These are phyloP conservation scores for Cryptosporidium ubiquitum DNA, from an alignment of 169 alveolate genomes.

Conservation along the genomic window DNA sequence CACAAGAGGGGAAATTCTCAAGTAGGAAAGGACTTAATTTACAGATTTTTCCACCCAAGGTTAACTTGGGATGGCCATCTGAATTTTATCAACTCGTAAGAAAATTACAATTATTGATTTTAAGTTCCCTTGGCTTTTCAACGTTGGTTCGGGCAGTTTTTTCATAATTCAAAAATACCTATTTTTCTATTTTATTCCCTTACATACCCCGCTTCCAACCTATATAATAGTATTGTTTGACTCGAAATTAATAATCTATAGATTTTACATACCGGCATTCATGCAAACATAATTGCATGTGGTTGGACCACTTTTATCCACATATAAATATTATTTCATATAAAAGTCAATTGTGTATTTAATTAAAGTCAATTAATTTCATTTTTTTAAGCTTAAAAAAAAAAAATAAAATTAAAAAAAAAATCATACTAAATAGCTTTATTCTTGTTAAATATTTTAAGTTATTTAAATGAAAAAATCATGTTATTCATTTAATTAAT, in stretches of 20 bases:
- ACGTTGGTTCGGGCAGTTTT: background rate
- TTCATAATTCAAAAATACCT: background rate
- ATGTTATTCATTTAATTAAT: too few species aligned
- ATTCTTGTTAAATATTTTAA: too few species aligned
- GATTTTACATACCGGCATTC: conserved; percentile 3
- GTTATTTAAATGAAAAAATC: too few species aligned
- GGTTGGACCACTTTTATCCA: background rate
- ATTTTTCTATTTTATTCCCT: background rate
- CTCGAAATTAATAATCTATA: background rate
- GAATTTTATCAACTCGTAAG: background rate
- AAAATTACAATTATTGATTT: background rate
- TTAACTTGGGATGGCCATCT: background rate
- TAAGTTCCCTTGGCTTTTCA: background rate
- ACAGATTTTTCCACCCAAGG: background rate
- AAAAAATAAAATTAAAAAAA: too few species aligned
- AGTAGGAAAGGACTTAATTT: conserved; percentile 30
- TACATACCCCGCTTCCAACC: background rate
- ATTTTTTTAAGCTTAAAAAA: too few species aligned
- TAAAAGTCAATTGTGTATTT: too few species aligned
- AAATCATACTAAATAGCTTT: background rate
- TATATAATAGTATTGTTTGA: background rate
- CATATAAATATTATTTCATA: background rate
- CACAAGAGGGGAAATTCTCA: conserved; percentile 44
- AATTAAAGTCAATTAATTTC: background rate
- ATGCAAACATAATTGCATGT: background rate